These are phyloP conservation scores for Sphaerulina musiva DNA, from an alignment of 2,329 filamentous ascomycete species.

Conservation along the genomic window DNA sequence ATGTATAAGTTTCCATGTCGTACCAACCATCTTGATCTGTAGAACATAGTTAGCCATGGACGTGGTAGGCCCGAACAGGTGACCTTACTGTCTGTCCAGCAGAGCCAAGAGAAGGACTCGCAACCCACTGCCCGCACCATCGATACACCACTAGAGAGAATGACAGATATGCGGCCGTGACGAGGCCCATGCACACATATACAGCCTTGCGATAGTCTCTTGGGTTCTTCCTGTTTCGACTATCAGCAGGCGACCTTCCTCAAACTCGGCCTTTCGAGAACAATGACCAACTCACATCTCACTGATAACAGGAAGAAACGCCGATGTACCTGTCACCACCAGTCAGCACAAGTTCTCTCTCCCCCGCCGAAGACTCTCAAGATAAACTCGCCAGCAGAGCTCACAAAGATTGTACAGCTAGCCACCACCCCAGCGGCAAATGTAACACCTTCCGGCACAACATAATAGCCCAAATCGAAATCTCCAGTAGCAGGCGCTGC, in stretches of 20 bases:
- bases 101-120: slow-evolving; percentile 55
- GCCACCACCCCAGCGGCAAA: slow-evolving; percentile 56
- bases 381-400: slow-evolving; percentile 37
- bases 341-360: neutral
- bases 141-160: slow-evolving; percentile 57
- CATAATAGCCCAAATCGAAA: slow-evolving; percentile 54
- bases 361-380: neutral
- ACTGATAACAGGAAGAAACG: slow-evolving; percentile 58
- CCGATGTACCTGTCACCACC: slow-evolving; percentile 44
- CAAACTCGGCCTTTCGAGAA: slow-evolving; percentile 21
- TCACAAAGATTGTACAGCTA: slow-evolving; percentile 54
- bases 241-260: neutral
- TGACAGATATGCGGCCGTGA: slow-evolving; percentile 52
- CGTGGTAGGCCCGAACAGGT: neutral
- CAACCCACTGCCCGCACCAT: slow-evolving; percentile 58
- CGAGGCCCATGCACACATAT: slow-evolving; percentile 53
- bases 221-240: slow-evolving; percentile 38
- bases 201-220: slow-evolving; percentile 56
- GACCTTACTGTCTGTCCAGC: slow-evolving; percentile 45
- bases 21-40: slow-evolving; percentile 49
- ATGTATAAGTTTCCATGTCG: neutral
- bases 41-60: too few relatives aligned
- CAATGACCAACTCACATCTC: slow-evolving; percentile 45
- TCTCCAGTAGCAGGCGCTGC: slow-evolving; percentile 54
- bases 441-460: slow-evolving; percentile 47